Evolutionary conservation across 495 filamentous ascomycete genomes (phyloP), one percentile per base, ranked within the genome.

Genomic region (Daldinia decipiens): DNA sequence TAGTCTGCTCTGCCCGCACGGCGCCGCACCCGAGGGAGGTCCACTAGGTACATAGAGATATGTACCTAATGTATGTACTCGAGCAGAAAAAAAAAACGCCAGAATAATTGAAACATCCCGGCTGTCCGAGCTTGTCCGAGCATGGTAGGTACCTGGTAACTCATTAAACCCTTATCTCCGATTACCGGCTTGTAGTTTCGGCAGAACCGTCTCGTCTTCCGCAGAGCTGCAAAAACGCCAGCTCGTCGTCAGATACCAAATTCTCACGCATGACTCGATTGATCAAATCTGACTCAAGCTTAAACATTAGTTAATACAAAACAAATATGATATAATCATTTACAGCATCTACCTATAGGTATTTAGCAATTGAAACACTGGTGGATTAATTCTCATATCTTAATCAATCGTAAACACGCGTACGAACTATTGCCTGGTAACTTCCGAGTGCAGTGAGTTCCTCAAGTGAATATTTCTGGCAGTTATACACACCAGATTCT

Each of bases 401-500:
- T 29, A 43, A 58, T 58, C 43, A 29, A 62, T 52, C 61, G 40
- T 58, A 60, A 47, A 24, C 38, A 43, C 21, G 45, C 54, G 53
- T 27, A 50, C 54, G 45, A 63, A 62, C 43, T 63, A 63, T 39
- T 29, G 34, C 50, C 63, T 53, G 3, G 39, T 36, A 32, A n/a
- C 31, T 36, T 19, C 9, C 31, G 53, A 56, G 53, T 36, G 31
- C 29, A 36, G 17, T 36, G 5, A 56, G 15, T 31, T 39, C 51
- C 52, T 53, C 39, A 17, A 51, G 17, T 54, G 3, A 36, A 53
- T 45, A 65, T 34, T 36, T 19, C 31, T 36, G 27, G 58, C 21
- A 54, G 45, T 59, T 71, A 64, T 71, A 71, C 68, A 71, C 63
- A 57, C 45, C 39, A 47, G 57, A 6, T n/a, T 39, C 36, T 58